A percentile compares a stretch with the other conserved stretches of the same genome.
Conservation (phyloP, 441 rosid genomes). For the Erodium texanum region DNA sequence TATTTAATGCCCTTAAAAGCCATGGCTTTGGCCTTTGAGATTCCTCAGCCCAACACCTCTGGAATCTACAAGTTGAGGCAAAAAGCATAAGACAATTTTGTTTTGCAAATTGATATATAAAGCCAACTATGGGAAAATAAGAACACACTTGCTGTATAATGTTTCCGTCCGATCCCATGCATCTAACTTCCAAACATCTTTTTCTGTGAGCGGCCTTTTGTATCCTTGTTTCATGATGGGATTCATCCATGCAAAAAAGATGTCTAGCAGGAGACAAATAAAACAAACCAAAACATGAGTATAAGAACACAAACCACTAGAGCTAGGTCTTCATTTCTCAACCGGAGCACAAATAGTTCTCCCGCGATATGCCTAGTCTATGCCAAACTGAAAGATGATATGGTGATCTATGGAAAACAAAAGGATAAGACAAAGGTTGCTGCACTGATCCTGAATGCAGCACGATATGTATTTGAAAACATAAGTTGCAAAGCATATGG, state of each 20-base stretch:
- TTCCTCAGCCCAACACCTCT: constrained; percentile 83
- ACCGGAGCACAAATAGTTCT: constrained; percentile 10
- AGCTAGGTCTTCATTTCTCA: neutral
- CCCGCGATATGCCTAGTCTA: neutral
- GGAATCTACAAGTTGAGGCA: constrained; percentile 45
- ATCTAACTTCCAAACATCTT: constrained; percentile 92
- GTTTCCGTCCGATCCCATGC: constrained; percentile 87
- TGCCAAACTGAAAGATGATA: neutral
- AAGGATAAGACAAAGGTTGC: neutral
- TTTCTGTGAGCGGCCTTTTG: constrained; percentile 81
- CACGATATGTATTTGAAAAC: neutral
- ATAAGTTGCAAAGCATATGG: constrained; percentile 7
- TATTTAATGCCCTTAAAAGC: constrained; percentile 78
- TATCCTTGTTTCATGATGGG: constrained; percentile 90
- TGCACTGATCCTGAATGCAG: constrained; percentile 9
- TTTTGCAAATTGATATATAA: constrained; percentile 17
- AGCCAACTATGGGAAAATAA: constrained; percentile 10
- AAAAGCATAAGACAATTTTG: constrained; percentile 20
- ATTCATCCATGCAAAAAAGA: constrained; percentile 75
- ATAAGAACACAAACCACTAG: constrained; percentile 12
- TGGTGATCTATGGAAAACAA: neutral
- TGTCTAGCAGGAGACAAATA: constrained; percentile 33
- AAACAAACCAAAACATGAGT: constrained; percentile 13
- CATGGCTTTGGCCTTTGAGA: constrained; percentile 68
- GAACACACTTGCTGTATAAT: constrained; percentile 46